A percentile compares a stretch with the other conserved stretches of the same genome.
phyloP scores from a whole-genome alignment of 306 rosid species.

The Gynostemma pentaphyllum region DNA sequence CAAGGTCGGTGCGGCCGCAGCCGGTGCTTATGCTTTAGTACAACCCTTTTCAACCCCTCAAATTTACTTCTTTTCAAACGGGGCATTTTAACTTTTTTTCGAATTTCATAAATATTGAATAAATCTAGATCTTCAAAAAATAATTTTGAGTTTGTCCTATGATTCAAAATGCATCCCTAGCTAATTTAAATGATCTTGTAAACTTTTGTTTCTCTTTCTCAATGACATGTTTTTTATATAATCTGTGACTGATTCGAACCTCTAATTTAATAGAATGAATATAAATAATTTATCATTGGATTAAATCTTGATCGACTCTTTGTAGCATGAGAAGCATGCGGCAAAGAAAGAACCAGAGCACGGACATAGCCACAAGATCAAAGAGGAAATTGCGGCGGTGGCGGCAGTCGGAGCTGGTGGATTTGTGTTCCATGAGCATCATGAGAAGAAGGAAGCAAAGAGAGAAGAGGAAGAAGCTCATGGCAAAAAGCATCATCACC shows the following conservation, averaged over 20 bases:
- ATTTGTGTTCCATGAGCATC: constrained; percentile 65
- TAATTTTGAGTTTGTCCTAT: too few species aligned
- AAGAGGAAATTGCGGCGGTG: constrained; percentile 59
- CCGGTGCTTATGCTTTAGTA: constrained; percentile 69
- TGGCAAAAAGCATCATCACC: constrained; percentile 58
- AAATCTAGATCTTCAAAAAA: too few species aligned
- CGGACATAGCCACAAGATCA: constrained; percentile 58
- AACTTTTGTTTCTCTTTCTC: too few species aligned
- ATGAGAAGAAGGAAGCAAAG: constrained; percentile 54
- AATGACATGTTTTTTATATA: too few species aligned
- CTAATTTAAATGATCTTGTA: too few species aligned
- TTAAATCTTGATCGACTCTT: neutral
- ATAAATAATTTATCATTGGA: too few species aligned
- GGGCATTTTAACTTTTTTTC: too few species aligned
- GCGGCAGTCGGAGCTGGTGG: constrained; percentile 65
- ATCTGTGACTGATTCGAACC: too few species aligned
- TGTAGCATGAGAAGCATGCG: constrained; percentile 59
- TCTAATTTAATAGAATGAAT: too few species aligned
- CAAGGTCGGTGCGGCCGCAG: constrained; percentile 34
- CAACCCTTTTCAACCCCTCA: too few species aligned
- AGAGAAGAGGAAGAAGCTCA: constrained; percentile 48
- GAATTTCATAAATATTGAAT: too few species aligned
- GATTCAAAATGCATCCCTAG: too few species aligned
- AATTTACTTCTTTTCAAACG: neutral
- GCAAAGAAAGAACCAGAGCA: constrained; percentile 50